Conservation (phyloP, 1,284 basidiomycete genomes). For the Sphagnurus paluster region DNA sequence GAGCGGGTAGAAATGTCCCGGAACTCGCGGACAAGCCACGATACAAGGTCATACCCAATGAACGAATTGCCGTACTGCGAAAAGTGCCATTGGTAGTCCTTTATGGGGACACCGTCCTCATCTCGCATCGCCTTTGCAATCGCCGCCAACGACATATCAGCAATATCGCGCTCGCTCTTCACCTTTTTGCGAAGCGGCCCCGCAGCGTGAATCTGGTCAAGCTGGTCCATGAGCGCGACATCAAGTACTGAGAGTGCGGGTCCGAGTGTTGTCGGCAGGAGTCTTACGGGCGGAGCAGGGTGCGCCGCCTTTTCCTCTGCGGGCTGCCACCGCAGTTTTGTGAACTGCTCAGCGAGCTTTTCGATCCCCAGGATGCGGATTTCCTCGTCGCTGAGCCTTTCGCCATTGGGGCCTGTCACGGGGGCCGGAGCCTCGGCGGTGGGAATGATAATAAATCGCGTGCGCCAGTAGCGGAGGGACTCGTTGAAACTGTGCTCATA, state of each 20-base stretch:
- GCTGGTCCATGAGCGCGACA: slow-evolving; percentile 71
- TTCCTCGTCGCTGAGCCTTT: slow-evolving; percentile 84
- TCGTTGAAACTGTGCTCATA: slow-evolving; percentile 83
- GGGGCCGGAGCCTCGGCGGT: slow-evolving; percentile 65
- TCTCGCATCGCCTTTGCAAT: slow-evolving; percentile 81
- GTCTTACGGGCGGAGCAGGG: slow-evolving; percentile 58
- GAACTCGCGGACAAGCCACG: slow-evolving; percentile 86
- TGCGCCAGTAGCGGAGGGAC: slow-evolving; percentile 89
- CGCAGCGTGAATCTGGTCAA: slow-evolving; percentile 76
- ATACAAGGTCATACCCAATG: slow-evolving; percentile 83
- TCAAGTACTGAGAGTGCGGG: slow-evolving; percentile 80
- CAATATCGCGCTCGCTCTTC: slow-evolving; percentile 71
- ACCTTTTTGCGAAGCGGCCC: slow-evolving; percentile 77
- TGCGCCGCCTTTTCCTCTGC: slow-evolving; percentile 54
- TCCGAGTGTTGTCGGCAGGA: slow-evolving; percentile 80
- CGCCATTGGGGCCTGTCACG: slow-evolving; percentile 60
- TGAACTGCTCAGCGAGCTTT: slow-evolving; percentile 88
- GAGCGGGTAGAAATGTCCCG: slow-evolving; percentile 79
- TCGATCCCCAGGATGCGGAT: slow-evolving; percentile 88
- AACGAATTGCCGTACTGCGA: slow-evolving; percentile 76
- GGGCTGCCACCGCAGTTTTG: slow-evolving; percentile 74
- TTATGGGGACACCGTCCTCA: slow-evolving; percentile 75
- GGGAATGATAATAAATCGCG: slow-evolving; percentile 93
- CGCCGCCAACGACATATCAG: slow-evolving; percentile 55
- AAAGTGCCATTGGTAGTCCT: slow-evolving; percentile 76